phyloP scores from a whole-genome alignment of 495 filamentous ascomycete species.

The Penicillium riverlandense region DNA sequence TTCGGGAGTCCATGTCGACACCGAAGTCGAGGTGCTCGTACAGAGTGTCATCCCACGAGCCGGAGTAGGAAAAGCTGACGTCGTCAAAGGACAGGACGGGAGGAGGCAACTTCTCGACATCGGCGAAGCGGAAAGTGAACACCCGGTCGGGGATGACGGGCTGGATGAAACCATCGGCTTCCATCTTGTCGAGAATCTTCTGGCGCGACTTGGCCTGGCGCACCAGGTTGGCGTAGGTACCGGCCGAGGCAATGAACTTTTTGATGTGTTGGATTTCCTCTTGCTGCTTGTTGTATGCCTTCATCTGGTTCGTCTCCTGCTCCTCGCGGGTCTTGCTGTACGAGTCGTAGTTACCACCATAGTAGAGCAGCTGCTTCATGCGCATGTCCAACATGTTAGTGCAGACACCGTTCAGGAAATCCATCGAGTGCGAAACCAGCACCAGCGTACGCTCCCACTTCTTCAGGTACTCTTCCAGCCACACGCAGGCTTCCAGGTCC shows the following conservation, averaged over 20 bases:
- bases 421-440: constrained; percentile 93
- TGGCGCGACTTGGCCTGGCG: constrained; percentile 97
- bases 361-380: constrained; percentile 84
- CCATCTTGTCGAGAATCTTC: constrained; percentile 99
- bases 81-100: constrained; percentile 94
- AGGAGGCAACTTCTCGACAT: constrained; percentile 96
- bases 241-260: constrained; percentile 99
- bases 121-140: constrained; percentile 97
- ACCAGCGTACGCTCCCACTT: constrained; percentile 99
- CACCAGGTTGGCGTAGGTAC: constrained; percentile 99
- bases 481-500: constrained; percentile 98
- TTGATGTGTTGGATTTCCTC: constrained; percentile 99
- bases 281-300: constrained; percentile 98
- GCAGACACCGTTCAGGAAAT: constrained; percentile 99
- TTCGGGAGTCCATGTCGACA: constrained; percentile 98
- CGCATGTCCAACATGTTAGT: constrained; percentile 99
- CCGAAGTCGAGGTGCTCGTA: constrained; percentile 96
- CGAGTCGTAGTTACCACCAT: constrained; percentile 99
- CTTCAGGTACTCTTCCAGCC: constrained; percentile 99
- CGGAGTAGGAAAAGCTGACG: constrained; percentile 97
- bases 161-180: constrained; percentile 97
- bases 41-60: constrained; percentile 78
- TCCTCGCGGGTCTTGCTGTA: constrained; percentile 93
- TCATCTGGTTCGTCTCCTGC: constrained; percentile 96
- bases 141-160: constrained; percentile 77